Conservation (phyloP, 2,329 filamentous ascomycete species). For the Apiospora arundinis region DNA sequence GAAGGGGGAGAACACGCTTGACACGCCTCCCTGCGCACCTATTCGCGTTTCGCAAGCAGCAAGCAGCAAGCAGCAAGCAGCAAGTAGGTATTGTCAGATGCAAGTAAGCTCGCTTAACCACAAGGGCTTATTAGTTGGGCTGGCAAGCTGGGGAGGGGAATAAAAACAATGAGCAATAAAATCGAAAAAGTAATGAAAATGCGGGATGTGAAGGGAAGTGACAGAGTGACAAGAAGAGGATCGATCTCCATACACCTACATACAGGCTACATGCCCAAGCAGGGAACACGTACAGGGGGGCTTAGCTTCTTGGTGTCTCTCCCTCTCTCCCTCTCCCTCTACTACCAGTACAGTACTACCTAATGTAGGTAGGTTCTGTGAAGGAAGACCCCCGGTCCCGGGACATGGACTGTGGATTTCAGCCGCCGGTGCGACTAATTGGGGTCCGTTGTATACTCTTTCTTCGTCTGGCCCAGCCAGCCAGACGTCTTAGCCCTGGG, state of each 20-base stretch:
- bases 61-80: neutral
- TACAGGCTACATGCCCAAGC: neutral
- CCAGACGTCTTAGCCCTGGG: conserved; percentile 1
- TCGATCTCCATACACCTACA: conserved; percentile 14
- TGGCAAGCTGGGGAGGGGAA: neutral
- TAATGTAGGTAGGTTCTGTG: too few species aligned
- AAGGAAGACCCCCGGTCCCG: conserved; percentile 14
- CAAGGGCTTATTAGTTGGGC: conserved; percentile 2
- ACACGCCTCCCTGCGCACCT: neutral
- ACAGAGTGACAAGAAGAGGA: conserved; percentile 17
- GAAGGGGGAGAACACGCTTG: neutral
- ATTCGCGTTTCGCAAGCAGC: neutral
- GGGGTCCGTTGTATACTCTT: neutral
- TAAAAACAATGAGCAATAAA: neutral
- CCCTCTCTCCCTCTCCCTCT: neutral
- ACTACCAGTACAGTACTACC: too few species aligned
- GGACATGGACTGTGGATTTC: neutral
- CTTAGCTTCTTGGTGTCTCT: neutral
- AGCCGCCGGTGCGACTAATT: conserved; percentile 8
- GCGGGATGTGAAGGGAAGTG: conserved; percentile 10
- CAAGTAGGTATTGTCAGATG: neutral
- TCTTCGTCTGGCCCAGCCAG: neutral
- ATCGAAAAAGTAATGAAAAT: conserved; percentile 13
- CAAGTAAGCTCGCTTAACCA: neutral
- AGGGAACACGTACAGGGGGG: conserved; percentile 11